phyloP scores from a whole-genome alignment of 768 basidiomycete species.

The Pisolithus orientalis region DNA sequence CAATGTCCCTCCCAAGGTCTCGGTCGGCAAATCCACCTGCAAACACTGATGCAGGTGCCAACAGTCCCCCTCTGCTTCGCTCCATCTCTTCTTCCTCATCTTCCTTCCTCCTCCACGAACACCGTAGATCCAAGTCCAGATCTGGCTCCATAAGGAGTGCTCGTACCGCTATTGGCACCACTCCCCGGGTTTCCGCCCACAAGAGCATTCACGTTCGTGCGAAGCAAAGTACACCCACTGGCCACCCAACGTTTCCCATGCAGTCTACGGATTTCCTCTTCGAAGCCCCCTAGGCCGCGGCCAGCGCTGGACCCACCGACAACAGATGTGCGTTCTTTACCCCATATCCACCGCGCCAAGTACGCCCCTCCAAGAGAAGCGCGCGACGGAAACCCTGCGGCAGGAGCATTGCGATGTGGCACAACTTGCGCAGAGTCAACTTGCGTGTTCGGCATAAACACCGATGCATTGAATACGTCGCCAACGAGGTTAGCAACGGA shows the following conservation, averaged over 20 bases:
- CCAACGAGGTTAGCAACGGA: conserved; percentile 73
- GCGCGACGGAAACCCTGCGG: conserved; percentile 59
- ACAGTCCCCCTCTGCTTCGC: conserved; percentile 32
- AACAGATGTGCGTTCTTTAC: conserved; percentile 43
- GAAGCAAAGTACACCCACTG: conserved; percentile 49
- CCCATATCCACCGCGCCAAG: conserved; percentile 83
- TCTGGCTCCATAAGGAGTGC: conserved; percentile 56
- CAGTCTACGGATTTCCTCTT: conserved; percentile 72
- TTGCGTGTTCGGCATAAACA: conserved; percentile 69
- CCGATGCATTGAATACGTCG: conserved; percentile 78
- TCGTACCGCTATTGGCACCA: conserved; percentile 58
- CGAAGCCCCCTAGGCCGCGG: conserved; percentile 53
- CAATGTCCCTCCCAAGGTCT: conserved; percentile 34
- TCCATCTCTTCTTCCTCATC: conserved; percentile 59
- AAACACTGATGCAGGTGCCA: conserved; percentile 26
- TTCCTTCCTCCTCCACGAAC: conserved; percentile 73
- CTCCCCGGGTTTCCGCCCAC: conserved; percentile 31
- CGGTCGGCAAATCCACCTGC: conserved; percentile 35
- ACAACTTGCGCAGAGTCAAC: conserved; percentile 70
- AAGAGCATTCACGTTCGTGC: conserved; percentile 52
- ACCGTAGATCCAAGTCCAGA: conserved; percentile 47
- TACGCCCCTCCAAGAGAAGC: conserved; percentile 72
- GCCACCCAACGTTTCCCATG: conserved; percentile 71
- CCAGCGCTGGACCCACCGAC: conserved; percentile 24
- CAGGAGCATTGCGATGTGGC: conserved; percentile 69